Evolutionary conservation across 257 asterid species (phyloP).

Genomic region (Handroanthus guayacan): DNA sequence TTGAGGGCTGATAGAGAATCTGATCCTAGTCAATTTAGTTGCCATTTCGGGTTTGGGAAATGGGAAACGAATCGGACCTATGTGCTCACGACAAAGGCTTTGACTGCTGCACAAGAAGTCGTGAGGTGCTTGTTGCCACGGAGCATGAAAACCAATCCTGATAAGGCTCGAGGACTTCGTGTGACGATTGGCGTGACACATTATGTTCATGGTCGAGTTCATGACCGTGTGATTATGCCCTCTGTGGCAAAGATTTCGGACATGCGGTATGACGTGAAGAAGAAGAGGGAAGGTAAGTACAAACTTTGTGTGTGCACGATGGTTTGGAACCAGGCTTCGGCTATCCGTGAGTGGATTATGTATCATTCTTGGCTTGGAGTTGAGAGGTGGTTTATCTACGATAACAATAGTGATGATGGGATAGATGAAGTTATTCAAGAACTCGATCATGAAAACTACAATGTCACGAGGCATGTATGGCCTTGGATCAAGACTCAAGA

Average conservation of each 20-base stretch:
- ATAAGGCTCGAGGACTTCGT: slow-evolving; percentile 56
- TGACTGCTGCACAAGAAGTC: slow-evolving; percentile 92
- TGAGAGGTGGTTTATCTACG: slow-evolving; percentile 91
- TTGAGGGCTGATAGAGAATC: slow-evolving; percentile 72
- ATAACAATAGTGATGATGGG: slow-evolving; percentile 85
- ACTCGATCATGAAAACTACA: slow-evolving; percentile 60
- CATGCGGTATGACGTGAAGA: slow-evolving; percentile 17
- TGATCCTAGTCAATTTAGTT: slow-evolving; percentile 68
- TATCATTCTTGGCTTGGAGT: slow-evolving; percentile 95
- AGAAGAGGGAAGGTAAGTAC: slow-evolving; percentile 45
- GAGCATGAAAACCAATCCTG: slow-evolving; percentile 48
- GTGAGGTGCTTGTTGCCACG: slow-evolving; percentile 79
- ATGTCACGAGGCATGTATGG: slow-evolving; percentile 88
- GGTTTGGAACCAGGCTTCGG: slow-evolving; percentile 94
- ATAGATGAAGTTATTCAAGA: slow-evolving; percentile 56
- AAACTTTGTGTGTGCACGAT: slow-evolving; percentile 92
- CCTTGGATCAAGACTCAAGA: slow-evolving; percentile 99
- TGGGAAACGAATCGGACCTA: slow-evolving; percentile 40
- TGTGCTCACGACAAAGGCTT: slow-evolving; percentile 62
- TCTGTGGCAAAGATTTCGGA: slow-evolving; percentile 75
- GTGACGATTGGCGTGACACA: slow-evolving; percentile 66
- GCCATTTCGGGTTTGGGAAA: slow-evolving; percentile 74
- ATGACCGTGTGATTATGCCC: slow-evolving; percentile 57
- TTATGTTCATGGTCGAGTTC: slow-evolving; percentile 37
- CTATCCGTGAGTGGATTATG: slow-evolving; percentile 83